Base-by-base conservation (phyloP, 2,329 filamentous ascomycete genomes). In the Fusarium pseudograminearum region DNA sequence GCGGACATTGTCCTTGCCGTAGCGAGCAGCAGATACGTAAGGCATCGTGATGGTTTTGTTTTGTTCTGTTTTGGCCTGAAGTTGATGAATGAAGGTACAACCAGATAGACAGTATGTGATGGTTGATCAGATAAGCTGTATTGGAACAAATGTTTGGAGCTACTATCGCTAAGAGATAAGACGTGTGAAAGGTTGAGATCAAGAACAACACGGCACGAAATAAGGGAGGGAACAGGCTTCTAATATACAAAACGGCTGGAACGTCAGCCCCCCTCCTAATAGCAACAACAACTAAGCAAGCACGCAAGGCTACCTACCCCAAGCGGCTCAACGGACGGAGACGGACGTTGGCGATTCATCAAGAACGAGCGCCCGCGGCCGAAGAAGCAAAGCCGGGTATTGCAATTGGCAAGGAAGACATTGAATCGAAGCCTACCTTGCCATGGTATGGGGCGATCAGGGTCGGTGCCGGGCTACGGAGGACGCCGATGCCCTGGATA, bases 1-100 rank as follows among this genome's bases (percentile, higher is more conserved):
- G 77, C 96, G 94, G 86, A 99, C 91, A 84, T 99, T 98, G 88
- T 98, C 96, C 89, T 99, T 95, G 83, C 92, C 92, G 80, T 94
- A 95, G 78, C 90, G 89, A 75, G 92, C 92, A 76, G 87, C 83
- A 64, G 86, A 83, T 65, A 90, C 80, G 73, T 80, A 79, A 70
- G 87, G 81, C 87, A 90, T 90, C 47, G 44, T 71, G 67, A 57
- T 55, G 26, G 52, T 62, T 58, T 67, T 72, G 53, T 30, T 61
- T 56, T 47, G 26, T 10, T 42, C 46, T 42, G 46, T 46, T 52
- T 46, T 55, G 50, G 14, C 41, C n/a, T 20, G 12, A 20, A 11
- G 34, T 41, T 31, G 56, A 31, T 60, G 40, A 63, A 57, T 57
- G 31, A 31, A 51, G 33, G 46, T 45, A 52, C 12, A 50, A 46